Percentiles rank a stretch among this genome's conserved stretches.
Evolutionary conservation across 1,284 basidiomycete species (phyloP).

Genomic region (Erythrobasidium hasegawianum): DNA sequence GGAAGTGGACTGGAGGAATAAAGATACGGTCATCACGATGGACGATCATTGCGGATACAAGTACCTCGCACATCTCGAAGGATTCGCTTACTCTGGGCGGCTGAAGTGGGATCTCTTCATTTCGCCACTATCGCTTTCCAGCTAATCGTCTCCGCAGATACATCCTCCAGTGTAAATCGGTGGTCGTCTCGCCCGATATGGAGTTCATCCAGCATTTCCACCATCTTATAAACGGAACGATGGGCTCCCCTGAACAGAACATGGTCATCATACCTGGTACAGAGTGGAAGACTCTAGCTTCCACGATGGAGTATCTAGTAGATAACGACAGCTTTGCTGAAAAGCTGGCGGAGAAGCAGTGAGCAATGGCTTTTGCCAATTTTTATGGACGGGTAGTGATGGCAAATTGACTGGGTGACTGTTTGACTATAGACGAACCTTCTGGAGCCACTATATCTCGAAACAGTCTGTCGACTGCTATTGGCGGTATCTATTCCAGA

Average conservation of each 20-base stretch:
- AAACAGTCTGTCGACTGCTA: slow-evolving; percentile 46
- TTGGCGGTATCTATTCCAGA: slow-evolving; percentile 41
- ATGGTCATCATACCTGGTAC: slow-evolving; percentile 46
- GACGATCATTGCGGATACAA: slow-evolving; percentile 50
- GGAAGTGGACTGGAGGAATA: slow-evolving; percentile 48
- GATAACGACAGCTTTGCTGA: slow-evolving; percentile 22
- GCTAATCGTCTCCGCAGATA: slow-evolving; percentile 32
- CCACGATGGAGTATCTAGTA: slow-evolving; percentile 47
- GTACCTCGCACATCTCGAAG: slow-evolving; percentile 50
- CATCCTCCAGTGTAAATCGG: slow-evolving; percentile 49
- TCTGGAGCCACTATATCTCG: slow-evolving; percentile 47
- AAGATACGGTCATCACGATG: slow-evolving; percentile 43
- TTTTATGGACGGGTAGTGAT: no score
- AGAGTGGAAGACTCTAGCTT: slow-evolving; percentile 44
- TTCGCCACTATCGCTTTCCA: slow-evolving; percentile 43
- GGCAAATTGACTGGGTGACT: no score
- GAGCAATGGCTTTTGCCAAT: no score
- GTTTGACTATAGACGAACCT: slow-evolving; percentile 24
- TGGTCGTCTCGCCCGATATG: slow-evolving; percentile 45
- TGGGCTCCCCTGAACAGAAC: slow-evolving; percentile 48
- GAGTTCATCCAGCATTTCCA: slow-evolving; percentile 49
- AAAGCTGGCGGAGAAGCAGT: slow-evolving; percentile 12
- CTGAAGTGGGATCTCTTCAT: slow-evolving; percentile 46
- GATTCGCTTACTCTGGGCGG: slow-evolving; percentile 48
- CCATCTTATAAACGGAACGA: slow-evolving; percentile 46